Base-by-base conservation (phyloP, 768 basidiomycete genomes). In the Asterophora lycoperdoides region DNA sequence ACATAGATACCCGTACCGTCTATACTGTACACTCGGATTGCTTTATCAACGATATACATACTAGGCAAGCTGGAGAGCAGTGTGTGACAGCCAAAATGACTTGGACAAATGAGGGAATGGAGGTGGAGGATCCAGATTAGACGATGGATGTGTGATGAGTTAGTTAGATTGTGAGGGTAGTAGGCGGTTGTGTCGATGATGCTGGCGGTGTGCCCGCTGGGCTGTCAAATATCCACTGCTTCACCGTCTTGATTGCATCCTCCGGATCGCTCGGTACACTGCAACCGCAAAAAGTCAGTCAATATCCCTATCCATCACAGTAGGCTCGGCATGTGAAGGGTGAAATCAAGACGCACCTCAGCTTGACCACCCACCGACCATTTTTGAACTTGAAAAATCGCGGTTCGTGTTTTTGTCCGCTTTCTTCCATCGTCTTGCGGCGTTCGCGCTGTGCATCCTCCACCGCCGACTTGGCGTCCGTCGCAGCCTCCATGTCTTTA, bases 401-500 rank as follows among this genome's bases (percentile, higher is more conserved):
- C 40, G 89, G 81, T n/a, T 76, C 69, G 58, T 88, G 84, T 43
- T 68, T 69, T 55, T 79, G 73, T 5, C 89, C 89, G 15, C 65
- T 78, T 59, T 87, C 88, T 50, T 94, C 93, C 52, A 87, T 74
- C 63, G 71, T 69, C 60, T 76, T 80, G 33, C 90, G 81, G 47
- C 78, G 66, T 58, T 96, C 93, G 41, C 96, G 77, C 68, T 98
- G 94, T 19, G 83, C 83, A 55, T 95, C 93, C 70, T 99, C 96
- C 1, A 99, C 89, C 10, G 77, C 76, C 2, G 81, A 80, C 75
- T 99, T 99, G 41, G 92, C 90, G 20, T 79, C 79, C 4, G 93
- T 96, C 18, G 96, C 96, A 9, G 81, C 84, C 57, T 94, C 91
- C 92, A 98, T 95, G 64, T 99, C 93, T 61, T 86, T 90, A 28